Conservation (phyloP, 208 protist species). For the Giardia muris region DNA sequence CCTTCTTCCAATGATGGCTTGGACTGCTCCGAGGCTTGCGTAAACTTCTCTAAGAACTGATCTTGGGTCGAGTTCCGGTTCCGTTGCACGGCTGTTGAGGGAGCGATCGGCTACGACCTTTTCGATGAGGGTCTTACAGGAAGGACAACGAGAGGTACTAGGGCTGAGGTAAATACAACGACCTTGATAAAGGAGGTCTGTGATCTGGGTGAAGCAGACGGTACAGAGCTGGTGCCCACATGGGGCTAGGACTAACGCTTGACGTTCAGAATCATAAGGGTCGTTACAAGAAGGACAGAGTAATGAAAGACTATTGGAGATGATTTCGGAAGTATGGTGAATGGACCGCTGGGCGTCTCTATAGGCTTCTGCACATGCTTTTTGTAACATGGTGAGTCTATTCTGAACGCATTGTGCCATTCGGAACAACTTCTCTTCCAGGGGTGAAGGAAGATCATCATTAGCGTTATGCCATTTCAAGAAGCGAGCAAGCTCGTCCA, state of each 20-base stretch:
- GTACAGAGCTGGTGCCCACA: background rate
- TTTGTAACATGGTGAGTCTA: background rate
- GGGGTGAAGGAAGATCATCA: background rate
- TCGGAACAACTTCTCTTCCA: background rate
- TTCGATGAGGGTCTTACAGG: background rate
- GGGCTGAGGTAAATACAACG: background rate
- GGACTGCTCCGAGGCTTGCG: too few relatives aligned
- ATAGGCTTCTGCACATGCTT: background rate
- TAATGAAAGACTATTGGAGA: background rate
- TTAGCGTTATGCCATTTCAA: background rate
- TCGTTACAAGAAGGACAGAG: background rate
- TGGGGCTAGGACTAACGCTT: background rate
- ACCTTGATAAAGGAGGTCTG: background rate
- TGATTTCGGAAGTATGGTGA: background rate
- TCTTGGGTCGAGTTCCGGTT: background rate
- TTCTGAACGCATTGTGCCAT: background rate
- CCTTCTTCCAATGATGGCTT: too few relatives aligned
- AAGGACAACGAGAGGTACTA: background rate
- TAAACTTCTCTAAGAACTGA: too few relatives aligned
- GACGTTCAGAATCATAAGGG: background rate
- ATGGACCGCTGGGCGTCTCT: background rate
- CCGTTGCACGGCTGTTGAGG: background rate
- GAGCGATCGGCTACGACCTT: background rate
- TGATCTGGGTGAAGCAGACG: background rate
- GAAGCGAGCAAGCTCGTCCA: background rate